These are phyloP conservation scores for Hirsutella minnesotensis DNA, from an alignment of 2,329 filamentous ascomycete species.

Conservation along the genomic window DNA sequence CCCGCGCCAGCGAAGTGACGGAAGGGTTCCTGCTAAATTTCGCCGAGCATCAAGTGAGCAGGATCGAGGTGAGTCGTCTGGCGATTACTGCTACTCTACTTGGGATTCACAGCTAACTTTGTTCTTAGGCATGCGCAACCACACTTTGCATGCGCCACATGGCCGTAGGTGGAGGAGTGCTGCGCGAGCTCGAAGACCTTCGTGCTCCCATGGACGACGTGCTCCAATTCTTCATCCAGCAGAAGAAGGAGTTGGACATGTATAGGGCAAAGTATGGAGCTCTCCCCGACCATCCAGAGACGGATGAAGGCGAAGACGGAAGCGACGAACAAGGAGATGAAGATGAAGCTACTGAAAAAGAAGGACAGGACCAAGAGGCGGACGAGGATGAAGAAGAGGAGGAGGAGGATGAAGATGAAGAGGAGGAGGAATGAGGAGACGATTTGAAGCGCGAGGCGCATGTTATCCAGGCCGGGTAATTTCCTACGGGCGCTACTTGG, in stretches of 20 bases:
- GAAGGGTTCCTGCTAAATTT: constrained; percentile 83
- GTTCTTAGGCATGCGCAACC: constrained; percentile 62
- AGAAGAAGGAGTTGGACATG: constrained; percentile 51
- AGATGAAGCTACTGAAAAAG: constrained; percentile 1
- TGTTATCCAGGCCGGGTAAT: too few species aligned
- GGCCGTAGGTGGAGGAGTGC: constrained; percentile 52
- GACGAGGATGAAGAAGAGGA: too few species aligned
- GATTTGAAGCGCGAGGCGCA: too few species aligned
- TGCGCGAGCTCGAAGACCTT: constrained; percentile 56
- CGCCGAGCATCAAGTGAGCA: constrained; percentile 86
- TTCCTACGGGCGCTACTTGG: too few species aligned
- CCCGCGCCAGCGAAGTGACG: constrained; percentile 69
- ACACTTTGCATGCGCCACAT: constrained; percentile 72
- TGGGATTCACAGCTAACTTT: not conserved
- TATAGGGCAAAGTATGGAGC: constrained; percentile 45
- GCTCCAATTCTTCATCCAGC: constrained; percentile 45
- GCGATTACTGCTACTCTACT: not conserved
- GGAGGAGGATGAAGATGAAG: too few species aligned
- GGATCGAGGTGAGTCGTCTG: constrained; percentile 68
- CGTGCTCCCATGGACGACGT: constrained; percentile 68
- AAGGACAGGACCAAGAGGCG: not conserved
- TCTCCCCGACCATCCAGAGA: constrained; percentile 12
- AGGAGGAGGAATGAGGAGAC: too few species aligned
- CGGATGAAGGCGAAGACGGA: constrained; percentile 7
- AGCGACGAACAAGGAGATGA: constrained; percentile 9